Conservation (phyloP, 352 stramenopile genomes). For the Achlya hypogyna region DNA sequence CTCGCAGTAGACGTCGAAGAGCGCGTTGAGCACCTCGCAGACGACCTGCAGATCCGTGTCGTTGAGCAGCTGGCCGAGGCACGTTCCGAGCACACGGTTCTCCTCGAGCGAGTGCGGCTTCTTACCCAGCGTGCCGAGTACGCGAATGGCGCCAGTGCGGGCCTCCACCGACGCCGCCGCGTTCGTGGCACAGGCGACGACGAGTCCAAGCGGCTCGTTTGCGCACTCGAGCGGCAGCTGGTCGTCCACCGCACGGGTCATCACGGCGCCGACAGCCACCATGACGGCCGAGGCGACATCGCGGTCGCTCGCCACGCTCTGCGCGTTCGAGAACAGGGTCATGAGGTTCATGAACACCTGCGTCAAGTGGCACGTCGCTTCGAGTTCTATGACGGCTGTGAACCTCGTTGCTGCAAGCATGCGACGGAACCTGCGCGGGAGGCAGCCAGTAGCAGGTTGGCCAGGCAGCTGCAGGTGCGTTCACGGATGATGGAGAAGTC, state of each 20-base stretch:
- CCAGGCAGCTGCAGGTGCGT: constrained; percentile 69
- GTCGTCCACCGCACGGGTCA: constrained; percentile 48
- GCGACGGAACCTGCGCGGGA: neutral
- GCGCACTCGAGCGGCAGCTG: constrained; percentile 44
- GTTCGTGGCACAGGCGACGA: constrained; percentile 46
- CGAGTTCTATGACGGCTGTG: neutral
- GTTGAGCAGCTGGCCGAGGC: constrained; percentile 43
- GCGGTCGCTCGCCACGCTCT: constrained; percentile 31
- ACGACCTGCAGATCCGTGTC: constrained; percentile 75
- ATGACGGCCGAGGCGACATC: constrained; percentile 25
- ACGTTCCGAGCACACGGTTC: constrained; percentile 57
- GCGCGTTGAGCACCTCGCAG: constrained; percentile 71
- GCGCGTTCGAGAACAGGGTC: constrained; percentile 59
- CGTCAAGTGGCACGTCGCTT: constrained; percentile 37
- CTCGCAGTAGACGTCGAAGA: constrained; percentile 81
- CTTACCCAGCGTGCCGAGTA: constrained; percentile 70
- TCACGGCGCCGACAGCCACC: constrained; percentile 56
- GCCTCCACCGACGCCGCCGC: constrained; percentile 56
- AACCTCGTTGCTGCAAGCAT: neutral
- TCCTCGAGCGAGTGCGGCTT: constrained; percentile 46
- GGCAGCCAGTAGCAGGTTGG: constrained; percentile 25
- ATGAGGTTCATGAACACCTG: constrained; percentile 75
- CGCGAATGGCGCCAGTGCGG: constrained; percentile 61
- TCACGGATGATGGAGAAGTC: constrained; percentile 80
- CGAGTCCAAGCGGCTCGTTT: constrained; percentile 52